Conservation (phyloP, 2,329 filamentous ascomycete genomes). For the Aspergillus flavus region DNA sequence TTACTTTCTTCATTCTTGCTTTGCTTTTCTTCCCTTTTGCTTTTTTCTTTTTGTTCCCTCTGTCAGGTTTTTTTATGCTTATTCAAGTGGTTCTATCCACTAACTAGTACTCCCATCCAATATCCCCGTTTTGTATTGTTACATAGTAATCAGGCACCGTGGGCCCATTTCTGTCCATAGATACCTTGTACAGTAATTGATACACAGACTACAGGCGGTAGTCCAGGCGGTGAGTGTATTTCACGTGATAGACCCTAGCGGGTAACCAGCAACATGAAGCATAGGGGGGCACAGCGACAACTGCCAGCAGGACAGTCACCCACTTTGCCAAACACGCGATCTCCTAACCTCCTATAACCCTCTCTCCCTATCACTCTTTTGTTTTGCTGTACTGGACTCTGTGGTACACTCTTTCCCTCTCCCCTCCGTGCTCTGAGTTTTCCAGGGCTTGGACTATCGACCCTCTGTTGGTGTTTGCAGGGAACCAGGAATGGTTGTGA, state of each 20-base stretch:
- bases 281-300: conserved; percentile 34
- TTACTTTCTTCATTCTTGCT: neutral
- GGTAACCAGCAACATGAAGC: conserved; percentile 25
- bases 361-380: conserved; percentile 1
- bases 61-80: neutral
- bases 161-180: neutral
- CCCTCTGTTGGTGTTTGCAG: conserved; percentile 13
- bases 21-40: neutral
- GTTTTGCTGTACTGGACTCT: conserved; percentile 5
- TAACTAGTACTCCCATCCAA: neutral
- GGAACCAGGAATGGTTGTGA: conserved; percentile 33
- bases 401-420: neutral
- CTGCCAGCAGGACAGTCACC: conserved; percentile 30
- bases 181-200: conserved; percentile 10
- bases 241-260: conserved; percentile 26
- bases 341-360: conserved; percentile 17
- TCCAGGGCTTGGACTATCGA: neutral
- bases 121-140: neutral
- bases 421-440: conserved; percentile 3
- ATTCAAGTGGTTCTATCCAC: neutral
- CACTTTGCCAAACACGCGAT: conserved; percentile 28
- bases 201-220: conserved; percentile 19
- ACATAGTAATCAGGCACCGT: neutral
- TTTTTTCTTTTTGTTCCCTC: neutral
- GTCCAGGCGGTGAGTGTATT: conserved; percentile 15